Conservation (phyloP, 495 filamentous ascomycete genomes). For the Neurospora pannonica region DNA sequence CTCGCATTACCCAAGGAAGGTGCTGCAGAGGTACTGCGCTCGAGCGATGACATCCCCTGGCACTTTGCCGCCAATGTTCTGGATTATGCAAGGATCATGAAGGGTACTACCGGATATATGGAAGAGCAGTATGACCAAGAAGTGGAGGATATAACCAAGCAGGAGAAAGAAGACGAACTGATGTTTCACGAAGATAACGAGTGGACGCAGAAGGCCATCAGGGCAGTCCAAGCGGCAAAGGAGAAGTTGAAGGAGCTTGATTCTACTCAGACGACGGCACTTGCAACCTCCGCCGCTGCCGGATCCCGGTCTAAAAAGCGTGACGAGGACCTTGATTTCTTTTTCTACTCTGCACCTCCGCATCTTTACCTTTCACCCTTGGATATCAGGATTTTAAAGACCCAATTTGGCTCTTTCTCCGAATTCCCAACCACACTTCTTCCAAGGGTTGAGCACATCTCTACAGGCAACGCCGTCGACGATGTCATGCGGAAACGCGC, state of each 20-base stretch:
- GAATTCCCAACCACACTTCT: constrained; percentile 83
- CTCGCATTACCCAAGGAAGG: constrained; percentile 81
- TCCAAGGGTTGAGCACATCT: constrained; percentile 84
- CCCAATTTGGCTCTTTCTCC: constrained; percentile 76
- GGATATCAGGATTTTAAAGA: constrained; percentile 90
- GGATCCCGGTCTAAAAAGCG: constrained; percentile 10
- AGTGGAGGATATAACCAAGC: constrained; percentile 59
- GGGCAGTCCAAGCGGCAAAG: constrained; percentile 58
- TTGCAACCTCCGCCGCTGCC: neutral
- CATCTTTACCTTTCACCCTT: constrained; percentile 91
- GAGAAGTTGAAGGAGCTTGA: constrained; percentile 47
- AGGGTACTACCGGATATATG: constrained; percentile 87
- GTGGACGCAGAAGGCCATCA: constrained; percentile 80
- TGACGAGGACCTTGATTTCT: constrained; percentile 42
- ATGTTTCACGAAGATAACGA: constrained; percentile 88
- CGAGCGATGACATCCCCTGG: constrained; percentile 78
- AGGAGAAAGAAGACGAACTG: constrained; percentile 82
- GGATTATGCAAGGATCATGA: constrained; percentile 94
- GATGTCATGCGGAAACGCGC: constrained; percentile 77
- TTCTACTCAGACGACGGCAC: constrained; percentile 6
- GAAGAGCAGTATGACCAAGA: constrained; percentile 65
- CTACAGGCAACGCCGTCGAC: constrained; percentile 82
- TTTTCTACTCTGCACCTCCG: constrained; percentile 82
- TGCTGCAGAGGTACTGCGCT: constrained; percentile 51
- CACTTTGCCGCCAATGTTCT: constrained; percentile 86